Evolutionary conservation across 371 early-diverging fungal genomes (phyloP).

Genomic region (Mortierella sp.): DNA sequence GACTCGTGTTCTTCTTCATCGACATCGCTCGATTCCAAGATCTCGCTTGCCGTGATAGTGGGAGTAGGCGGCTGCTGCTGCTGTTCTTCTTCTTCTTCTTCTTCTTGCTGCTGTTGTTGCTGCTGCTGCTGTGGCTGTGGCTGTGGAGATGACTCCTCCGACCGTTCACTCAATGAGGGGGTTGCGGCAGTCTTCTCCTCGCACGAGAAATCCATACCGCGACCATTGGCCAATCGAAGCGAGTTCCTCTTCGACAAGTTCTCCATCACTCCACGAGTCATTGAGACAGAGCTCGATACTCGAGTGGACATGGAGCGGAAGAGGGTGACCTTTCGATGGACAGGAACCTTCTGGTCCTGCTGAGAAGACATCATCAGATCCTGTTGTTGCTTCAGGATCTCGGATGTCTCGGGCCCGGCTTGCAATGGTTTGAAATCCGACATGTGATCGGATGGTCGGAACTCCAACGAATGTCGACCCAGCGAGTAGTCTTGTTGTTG

Average conservation of each 20-base stretch:
- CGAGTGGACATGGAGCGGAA: constrained; percentile 31
- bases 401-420: constrained; percentile 8
- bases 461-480: neutral
- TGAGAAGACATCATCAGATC: neutral
- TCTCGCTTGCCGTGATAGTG: no score
- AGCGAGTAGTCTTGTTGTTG: constrained; percentile 7
- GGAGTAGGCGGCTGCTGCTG: no score
- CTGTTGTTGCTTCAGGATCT: constrained; percentile 12
- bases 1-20: constrained; percentile 18
- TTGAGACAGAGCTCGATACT: neutral
- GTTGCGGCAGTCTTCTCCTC: no score
- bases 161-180: no score
- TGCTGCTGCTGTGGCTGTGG: neutral
- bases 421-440: neutral
- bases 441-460: neutral
- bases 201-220: constrained; percentile 21
- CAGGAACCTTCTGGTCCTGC: constrained; percentile 12
- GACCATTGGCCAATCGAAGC: constrained; percentile 37
- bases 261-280: neutral
- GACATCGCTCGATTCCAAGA: no score
- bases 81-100: no score
- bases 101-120: neutral
- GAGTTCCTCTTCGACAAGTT: neutral
- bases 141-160: no score
- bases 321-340: constrained; percentile 38